These are phyloP conservation scores for Groenewaldozyma tartarivorans DNA, from an alignment of 805 yeast genomes.

Conservation along the genomic window DNA sequence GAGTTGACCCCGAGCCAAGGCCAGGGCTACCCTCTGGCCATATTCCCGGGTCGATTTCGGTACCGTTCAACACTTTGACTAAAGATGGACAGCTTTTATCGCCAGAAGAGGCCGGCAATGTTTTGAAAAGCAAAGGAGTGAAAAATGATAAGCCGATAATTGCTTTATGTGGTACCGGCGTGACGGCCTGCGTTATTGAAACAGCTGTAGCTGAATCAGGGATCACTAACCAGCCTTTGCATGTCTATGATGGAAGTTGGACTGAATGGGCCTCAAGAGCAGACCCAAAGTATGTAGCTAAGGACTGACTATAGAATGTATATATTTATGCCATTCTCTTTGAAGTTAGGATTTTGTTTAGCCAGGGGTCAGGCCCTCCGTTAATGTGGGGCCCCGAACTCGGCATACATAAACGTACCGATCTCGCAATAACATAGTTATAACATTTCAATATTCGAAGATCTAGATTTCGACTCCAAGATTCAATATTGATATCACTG, in stretches of 20 bases:
- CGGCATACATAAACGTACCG: too few relatives aligned
- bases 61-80: conserved; percentile 59
- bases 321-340: too few relatives aligned
- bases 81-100: conserved; percentile 45
- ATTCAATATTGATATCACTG: not conserved
- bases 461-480: too few relatives aligned
- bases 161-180: conserved; percentile 94
- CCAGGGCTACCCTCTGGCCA: conserved; percentile 86
- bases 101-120: conserved; percentile 34
- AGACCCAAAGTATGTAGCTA: conserved; percentile 43
- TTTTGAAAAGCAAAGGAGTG: conserved; percentile 37
- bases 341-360: too few relatives aligned
- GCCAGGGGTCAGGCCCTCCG: too few relatives aligned
- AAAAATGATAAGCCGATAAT: conserved; percentile 50
- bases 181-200: conserved; percentile 82
- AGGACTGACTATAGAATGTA: too few relatives aligned
- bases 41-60: conserved; percentile 65
- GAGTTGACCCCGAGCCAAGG: conserved; percentile 80
- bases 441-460: too few relatives aligned
- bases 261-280: conserved; percentile 77
- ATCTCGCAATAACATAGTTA: too few relatives aligned
- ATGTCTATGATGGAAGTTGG: conserved; percentile 61
- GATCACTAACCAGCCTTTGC: conserved; percentile 26
- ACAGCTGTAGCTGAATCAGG: conserved; percentile 51
- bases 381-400: too few relatives aligned